Evolutionary conservation across 2,329 filamentous ascomycete genomes (phyloP).

Genomic region (Bipolaris victoriae): DNA sequence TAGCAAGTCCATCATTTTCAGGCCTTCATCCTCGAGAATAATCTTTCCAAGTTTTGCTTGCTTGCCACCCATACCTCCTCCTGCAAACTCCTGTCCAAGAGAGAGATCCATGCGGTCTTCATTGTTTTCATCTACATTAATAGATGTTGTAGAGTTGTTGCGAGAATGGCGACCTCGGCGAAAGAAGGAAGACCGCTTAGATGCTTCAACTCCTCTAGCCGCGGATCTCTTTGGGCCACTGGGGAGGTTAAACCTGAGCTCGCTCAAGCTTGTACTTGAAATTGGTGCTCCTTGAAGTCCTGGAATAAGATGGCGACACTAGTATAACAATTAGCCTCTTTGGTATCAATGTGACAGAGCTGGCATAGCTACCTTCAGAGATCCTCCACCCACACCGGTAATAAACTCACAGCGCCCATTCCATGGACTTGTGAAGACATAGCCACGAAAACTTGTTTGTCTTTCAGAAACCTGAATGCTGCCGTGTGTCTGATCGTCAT

Average conservation of each 20-base stretch:
- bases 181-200: constrained; percentile 47
- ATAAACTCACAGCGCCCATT: constrained; percentile 84
- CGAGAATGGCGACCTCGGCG: constrained; percentile 37
- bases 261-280: constrained; percentile 67
- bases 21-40: constrained; percentile 83
- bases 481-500: constrained; percentile 36
- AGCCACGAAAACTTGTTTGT: constrained; percentile 64
- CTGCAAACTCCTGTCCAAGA: constrained; percentile 81
- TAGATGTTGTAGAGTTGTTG: constrained; percentile 37
- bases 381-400: constrained; percentile 76
- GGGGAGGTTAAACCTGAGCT: constrained; percentile 89
- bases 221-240: constrained; percentile 52
- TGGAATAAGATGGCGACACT: constrained; percentile 73
- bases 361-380: constrained; percentile 58
- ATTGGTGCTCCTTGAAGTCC: constrained; percentile 47
- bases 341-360: not conserved
- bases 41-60: constrained; percentile 93
- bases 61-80: constrained; percentile 83
- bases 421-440: constrained; percentile 86
- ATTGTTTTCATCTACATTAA: constrained; percentile 20
- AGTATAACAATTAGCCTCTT: not conserved
- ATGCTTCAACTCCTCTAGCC: constrained; percentile 38
- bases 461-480: constrained; percentile 51
- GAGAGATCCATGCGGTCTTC: constrained; percentile 69
- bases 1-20: constrained; percentile 94